Base-by-base conservation (phyloP, 441 rosid species). In the Populus hybrid region DNA sequence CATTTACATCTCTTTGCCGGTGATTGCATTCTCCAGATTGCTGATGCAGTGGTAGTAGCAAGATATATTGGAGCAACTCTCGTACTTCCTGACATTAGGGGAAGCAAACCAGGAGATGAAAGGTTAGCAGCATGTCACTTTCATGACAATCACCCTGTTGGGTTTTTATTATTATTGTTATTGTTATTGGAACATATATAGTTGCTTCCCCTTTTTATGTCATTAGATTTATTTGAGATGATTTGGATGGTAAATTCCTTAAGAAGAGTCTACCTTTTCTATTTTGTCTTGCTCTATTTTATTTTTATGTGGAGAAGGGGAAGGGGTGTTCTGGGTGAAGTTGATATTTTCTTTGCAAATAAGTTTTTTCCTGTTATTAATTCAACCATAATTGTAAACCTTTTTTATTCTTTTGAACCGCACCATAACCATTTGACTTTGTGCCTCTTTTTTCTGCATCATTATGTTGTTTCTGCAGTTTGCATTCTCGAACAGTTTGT, bases 51-150 rank as follows among this genome's bases (percentile, higher is more conserved):
- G 63, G 93, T 90, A 72, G 97, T 91, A 64, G 90, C 99, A 78
- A 86, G 88, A 80, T 84, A 89, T 83, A 83, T 94, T 70, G 88
- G 89, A 72, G 97, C 95, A 84, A 91, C 93, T 28, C 88, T 95
- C 67, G 97, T 94, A 24, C 84, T 95, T 70, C 99, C 99, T 18
- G 95, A 94, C 82, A 92, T 95, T 75, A 90, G 97, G 88, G 99
- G 99, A 86, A 90, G 85, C 89, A 86, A 86, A 84, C 92, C 95
- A 67, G 99, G 97, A n/a, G 97, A 94, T 82, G 91, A 87, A 84
- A 90, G 93, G 99, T 93, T 77, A 75, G 88, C 70, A 26, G 71
- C 34, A 38, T 76, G 61, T 69, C 65, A 72, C 65, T 57, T 42
- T 28, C 3, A 10, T 34, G 61, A n/a, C 10, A 18, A 70, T 6